Base-by-base conservation (phyloP, 1,284 basidiomycete species). In the Prillingera fragicola region DNA sequence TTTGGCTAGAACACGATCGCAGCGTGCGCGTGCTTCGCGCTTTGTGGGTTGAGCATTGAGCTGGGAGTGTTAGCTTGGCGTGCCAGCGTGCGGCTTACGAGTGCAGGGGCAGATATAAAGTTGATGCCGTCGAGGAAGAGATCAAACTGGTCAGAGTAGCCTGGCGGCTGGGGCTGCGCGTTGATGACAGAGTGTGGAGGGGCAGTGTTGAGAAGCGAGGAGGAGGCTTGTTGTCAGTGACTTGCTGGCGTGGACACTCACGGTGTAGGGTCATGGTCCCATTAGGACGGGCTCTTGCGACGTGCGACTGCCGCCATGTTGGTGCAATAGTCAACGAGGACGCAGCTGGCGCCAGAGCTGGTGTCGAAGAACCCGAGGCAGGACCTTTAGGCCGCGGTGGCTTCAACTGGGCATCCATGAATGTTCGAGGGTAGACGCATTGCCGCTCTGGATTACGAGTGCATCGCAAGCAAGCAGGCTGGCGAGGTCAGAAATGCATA, bases 381-480 rank as follows among this genome's bases (percentile, higher is more conserved):
- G n/a, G n/a, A n/a, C n/a, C n/a, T n/a, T n/a, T n/a, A n/a, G n/a
- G n/a, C n/a, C n/a, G n/a, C n/a, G n/a, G n/a, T n/a, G n/a, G n/a
- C n/a, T n/a, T n/a, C n/a, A n/a, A n/a, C n/a, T n/a, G n/a, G n/a
- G 43, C 26, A n/a, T 35, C 34, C 14, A 22, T 21, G 8, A 8
- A 31, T 17, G 37, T 14, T 38, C 40, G 45, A 1, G 48, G 48
- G 21, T 50, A 50, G 2, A 46, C 48, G 15, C 48, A 50, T 6
- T 50, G 33, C n/a, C 48, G 36, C 8, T 39, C 48, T 4, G 48
- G 48, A 17, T 50, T 45, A 15, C 48, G 36, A 21, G 36, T 38
- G 23, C 48, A 50, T 2, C 48, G 36, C 3, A 41, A 45, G 38
- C 48, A 50, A 18, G 43, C 37, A 9, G 48, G 48, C 48, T 50